Evolutionary conservation across 192 early-diverging fungal genomes (phyloP), one percentile per base, ranked within the genome.

Genomic region (Phlyctochytrium bullatum): DNA sequence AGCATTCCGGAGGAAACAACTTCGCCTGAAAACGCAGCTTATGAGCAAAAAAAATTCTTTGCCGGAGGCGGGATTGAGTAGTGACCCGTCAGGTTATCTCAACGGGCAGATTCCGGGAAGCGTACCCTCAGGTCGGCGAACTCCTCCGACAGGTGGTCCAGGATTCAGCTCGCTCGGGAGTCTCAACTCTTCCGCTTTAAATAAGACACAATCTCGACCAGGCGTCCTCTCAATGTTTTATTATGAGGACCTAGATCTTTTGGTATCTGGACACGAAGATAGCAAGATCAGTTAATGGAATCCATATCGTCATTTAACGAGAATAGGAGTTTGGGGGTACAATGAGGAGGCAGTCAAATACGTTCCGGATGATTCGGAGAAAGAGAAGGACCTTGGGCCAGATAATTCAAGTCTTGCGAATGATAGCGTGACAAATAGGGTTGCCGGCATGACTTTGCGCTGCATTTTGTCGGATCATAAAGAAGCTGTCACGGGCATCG

Each of bases 251-350:
- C 62, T 83, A 70, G 85, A 86, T 64, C 57, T 78, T 17, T 61
- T 86, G 35, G 67, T 82, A 4, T 78, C 76, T 31, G 85, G 83
- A 59, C 82, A 78, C 59, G 82, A 86, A 61, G 85, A 86, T 34
- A 76, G 67, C 30, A 62, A 73, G 50, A 83, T 86, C 57, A 62
- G 83, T 73, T 73, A 73, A 71, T 69, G 27, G 10, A 20, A 62
- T 34, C 57, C 33, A 33, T 20, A n/a, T 58, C 24, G 12, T 58
- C 24, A 6, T 58, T 58, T 29, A 47, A 47, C 6, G 20, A 28
- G 29, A 32, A 17, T 61, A 82, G 80, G 73, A 33, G 68, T 83
- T 1, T 86, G 80, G 80, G 85, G 80, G 23, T 86, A 85, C 71
- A 83, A 85, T 62, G 81, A 83, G 56, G 85, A 86, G 58, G 34